These are phyloP conservation scores for Hypoxylon sp. DNA, from an alignment of 2,329 filamentous ascomycete genomes.

Conservation along the genomic window DNA sequence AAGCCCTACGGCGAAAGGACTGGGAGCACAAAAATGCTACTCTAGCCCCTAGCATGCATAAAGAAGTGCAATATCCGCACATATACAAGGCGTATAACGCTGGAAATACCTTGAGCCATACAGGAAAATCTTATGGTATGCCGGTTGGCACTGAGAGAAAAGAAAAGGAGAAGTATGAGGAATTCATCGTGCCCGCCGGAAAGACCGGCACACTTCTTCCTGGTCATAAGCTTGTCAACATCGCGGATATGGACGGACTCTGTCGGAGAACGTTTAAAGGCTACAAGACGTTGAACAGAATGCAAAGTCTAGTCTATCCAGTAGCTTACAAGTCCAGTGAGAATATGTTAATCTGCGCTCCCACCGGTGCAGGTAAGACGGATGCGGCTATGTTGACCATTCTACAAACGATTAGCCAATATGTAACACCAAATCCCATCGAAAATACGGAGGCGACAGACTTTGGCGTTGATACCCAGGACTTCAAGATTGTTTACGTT, in stretches of 20 bases:
- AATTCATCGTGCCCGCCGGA: slow-evolving; percentile 87
- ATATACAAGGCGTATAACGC: slow-evolving; percentile 89
- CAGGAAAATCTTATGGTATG: slow-evolving; percentile 86
- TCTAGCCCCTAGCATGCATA: slow-evolving; percentile 79
- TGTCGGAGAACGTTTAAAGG: slow-evolving; percentile 94
- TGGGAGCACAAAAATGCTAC: slow-evolving; percentile 84
- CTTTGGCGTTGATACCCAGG: slow-evolving; percentile 85
- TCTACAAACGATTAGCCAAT: slow-evolving; percentile 89
- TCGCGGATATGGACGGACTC: slow-evolving; percentile 87
- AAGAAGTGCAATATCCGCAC: slow-evolving; percentile 88
- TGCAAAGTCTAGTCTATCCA: slow-evolving; percentile 97
- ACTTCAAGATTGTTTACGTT: slow-evolving; percentile 99
- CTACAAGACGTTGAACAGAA: slow-evolving; percentile 93
- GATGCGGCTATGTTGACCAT: slow-evolving; percentile 98
- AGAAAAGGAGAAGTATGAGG: slow-evolving; percentile 86
- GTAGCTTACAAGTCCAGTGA: slow-evolving; percentile 96
- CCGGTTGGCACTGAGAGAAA: slow-evolving; percentile 80
- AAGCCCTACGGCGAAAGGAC: slow-evolving; percentile 81
- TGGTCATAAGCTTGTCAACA: slow-evolving; percentile 82
- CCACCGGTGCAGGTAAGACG: slow-evolving; percentile 98
- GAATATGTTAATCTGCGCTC: slow-evolving; percentile 98
- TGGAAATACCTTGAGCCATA: slow-evolving; percentile 85
- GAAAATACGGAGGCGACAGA: slow-evolving; percentile 81
- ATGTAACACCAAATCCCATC: slow-evolving; percentile 83
- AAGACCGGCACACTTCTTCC: slow-evolving; percentile 81